phyloP scores from a whole-genome alignment of 306 rosid species.

The Prunus kanzakura region DNA sequence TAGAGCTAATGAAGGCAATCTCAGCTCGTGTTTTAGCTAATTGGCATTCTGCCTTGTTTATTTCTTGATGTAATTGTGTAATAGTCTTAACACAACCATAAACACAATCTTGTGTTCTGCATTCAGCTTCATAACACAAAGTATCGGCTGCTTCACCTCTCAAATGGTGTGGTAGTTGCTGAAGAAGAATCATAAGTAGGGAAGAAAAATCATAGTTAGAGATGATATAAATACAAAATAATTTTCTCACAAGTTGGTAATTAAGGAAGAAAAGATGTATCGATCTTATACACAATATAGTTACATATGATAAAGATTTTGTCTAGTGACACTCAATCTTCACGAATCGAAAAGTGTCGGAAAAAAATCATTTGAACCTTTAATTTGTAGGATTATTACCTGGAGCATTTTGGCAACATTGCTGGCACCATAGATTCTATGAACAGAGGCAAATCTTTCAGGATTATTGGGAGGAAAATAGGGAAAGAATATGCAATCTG shows the following conservation, averaged over 20 bases:
- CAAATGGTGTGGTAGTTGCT: conserved; percentile 49
- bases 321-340: too few species aligned
- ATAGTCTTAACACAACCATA: conserved; percentile 68
- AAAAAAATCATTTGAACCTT: too few species aligned
- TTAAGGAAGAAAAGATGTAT: background rate
- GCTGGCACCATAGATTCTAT: conserved; percentile 69
- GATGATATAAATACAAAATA: background rate
- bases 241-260: background rate
- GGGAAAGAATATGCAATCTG: conserved; percentile 70
- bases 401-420: conserved; percentile 74
- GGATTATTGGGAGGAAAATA: conserved; percentile 69
- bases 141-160: conserved; percentile 55
- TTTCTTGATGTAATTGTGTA: conserved; percentile 47
- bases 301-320: too few species aligned
- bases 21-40: conserved; percentile 52
- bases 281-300: too few species aligned
- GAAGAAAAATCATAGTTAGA: background rate
- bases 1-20: conserved; percentile 31
- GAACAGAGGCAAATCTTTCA: conserved; percentile 69
- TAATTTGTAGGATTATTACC: conserved; percentile 29
- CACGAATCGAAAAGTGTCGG: too few species aligned
- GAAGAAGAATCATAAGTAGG: background rate
- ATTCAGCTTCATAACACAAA: conserved; percentile 53
- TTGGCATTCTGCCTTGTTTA: conserved; percentile 39
- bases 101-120: conserved; percentile 59